Conservation (phyloP, 2,329 filamentous ascomycete genomes). For the Aspergillus ochraceoroseus region DNA sequence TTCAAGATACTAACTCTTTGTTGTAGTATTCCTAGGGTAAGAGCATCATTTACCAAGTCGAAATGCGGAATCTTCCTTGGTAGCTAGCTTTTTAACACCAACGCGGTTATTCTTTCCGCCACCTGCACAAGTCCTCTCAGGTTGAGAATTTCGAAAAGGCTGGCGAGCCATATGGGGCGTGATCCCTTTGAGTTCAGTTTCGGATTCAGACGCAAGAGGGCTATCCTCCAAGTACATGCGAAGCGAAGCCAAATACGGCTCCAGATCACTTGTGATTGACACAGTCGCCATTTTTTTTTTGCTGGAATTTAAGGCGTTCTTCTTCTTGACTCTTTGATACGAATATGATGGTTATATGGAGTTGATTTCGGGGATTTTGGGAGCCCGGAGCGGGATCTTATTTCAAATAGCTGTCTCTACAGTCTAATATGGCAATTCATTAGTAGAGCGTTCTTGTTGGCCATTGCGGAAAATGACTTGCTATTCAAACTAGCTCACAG, state of each 20-base stretch:
- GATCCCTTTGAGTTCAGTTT: constrained; percentile 4
- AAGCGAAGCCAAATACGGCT: constrained; percentile 31
- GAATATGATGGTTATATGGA: constrained; percentile 2
- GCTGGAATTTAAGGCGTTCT: constrained; percentile 1
- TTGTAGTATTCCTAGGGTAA: constrained; percentile 40
- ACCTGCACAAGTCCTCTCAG: background rate
- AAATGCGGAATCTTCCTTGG: constrained; percentile 1
- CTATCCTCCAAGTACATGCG: constrained; percentile 24
- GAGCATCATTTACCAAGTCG: background rate
- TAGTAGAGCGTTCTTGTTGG: constrained; percentile 19
- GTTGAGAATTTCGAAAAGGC: constrained; percentile 1
- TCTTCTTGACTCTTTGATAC: constrained; percentile 6
- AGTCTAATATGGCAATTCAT: constrained; percentile 16
- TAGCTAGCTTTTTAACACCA: background rate
- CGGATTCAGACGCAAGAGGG: background rate
- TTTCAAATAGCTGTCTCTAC: constrained; percentile 15
- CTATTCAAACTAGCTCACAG: constrained; percentile 9
- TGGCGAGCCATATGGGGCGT: background rate
- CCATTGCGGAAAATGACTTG: constrained; percentile 13
- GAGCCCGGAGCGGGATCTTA: background rate
- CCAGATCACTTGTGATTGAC: constrained; percentile 30
- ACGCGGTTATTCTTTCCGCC: constrained; percentile 1
- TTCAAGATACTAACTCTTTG: constrained; percentile 6
- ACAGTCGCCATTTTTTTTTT: constrained; percentile 26
- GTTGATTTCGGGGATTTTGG: background rate